Percentiles rank a stretch among this genome's conserved stretches.
phyloP scores from a whole-genome alignment of 768 basidiomycete genomes.

The Melanogaster broomeanus region DNA sequence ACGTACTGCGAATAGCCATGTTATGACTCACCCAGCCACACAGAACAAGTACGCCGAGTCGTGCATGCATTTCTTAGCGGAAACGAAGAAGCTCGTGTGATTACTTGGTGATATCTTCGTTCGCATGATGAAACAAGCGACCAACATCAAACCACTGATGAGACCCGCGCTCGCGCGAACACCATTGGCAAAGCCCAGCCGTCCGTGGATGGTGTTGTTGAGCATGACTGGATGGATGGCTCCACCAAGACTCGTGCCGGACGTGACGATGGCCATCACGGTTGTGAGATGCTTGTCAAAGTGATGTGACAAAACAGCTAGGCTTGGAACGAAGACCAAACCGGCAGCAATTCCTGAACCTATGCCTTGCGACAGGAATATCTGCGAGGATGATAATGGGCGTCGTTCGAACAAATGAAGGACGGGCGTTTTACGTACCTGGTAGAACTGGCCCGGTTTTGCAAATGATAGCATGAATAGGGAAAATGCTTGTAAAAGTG shows the following conservation, averaged over 20 bases:
- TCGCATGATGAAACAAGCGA: constrained; percentile 33
- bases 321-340: constrained; percentile 44
- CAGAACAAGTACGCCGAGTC: constrained; percentile 21
- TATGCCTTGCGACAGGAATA: constrained; percentile 53
- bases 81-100: constrained; percentile 13
- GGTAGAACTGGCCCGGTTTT: constrained; percentile 42
- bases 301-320: constrained; percentile 47
- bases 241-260: constrained; percentile 37
- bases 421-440: constrained; percentile 37
- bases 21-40: constrained; percentile 20
- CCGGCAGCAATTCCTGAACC: constrained; percentile 48
- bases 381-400: constrained; percentile 21
- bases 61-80: constrained; percentile 11
- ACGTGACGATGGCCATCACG: constrained; percentile 44
- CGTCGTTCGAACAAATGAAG: neutral
- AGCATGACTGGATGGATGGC: constrained; percentile 32
- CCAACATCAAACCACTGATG: constrained; percentile 36
- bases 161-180: constrained; percentile 51
- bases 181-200: constrained; percentile 44
- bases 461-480: constrained; percentile 49
- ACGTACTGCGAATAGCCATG: neutral
- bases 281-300: constrained; percentile 42
- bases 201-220: constrained; percentile 24
- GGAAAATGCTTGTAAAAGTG: constrained; percentile 42
- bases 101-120: constrained; percentile 38